These are phyloP conservation scores for Colletotrichum costaricense DNA, from an alignment of 2,329 filamentous ascomycete species.

Conservation along the genomic window DNA sequence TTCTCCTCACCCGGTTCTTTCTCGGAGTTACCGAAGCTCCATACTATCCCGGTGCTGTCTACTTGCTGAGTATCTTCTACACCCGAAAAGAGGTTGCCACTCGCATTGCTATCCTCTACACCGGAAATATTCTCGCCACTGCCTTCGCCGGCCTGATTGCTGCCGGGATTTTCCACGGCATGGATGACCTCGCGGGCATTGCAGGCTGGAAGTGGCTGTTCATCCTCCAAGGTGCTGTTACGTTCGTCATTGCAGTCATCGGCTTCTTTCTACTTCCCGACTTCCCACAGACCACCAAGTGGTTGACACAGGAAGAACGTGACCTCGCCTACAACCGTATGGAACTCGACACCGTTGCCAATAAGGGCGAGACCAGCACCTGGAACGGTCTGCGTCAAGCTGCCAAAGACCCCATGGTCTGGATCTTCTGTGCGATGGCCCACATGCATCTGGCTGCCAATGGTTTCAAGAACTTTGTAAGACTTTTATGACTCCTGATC, in stretches of 20 bases:
- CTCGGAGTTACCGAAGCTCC: slow-evolving; percentile 49
- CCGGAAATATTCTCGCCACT: slow-evolving; percentile 73
- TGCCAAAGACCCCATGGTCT: slow-evolving; percentile 54
- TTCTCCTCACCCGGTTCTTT: slow-evolving; percentile 49
- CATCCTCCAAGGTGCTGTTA: slow-evolving; percentile 52
- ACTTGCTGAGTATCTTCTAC: slow-evolving; percentile 71
- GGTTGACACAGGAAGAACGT: slow-evolving; percentile 38
- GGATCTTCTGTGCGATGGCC: slow-evolving; percentile 60
- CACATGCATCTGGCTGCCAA: slow-evolving; percentile 62
- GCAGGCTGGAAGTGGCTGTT: slow-evolving; percentile 57
- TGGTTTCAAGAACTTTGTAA: slow-evolving; percentile 54
- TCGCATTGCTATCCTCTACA: slow-evolving; percentile 68
- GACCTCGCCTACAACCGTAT: slow-evolving; percentile 38
- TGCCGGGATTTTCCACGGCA: slow-evolving; percentile 69
- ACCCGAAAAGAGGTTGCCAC: slow-evolving; percentile 73
- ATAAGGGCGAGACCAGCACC: slow-evolving; percentile 39
- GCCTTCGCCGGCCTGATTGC: slow-evolving; percentile 76
- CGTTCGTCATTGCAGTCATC: slow-evolving; percentile 40
- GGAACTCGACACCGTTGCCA: slow-evolving; percentile 41
- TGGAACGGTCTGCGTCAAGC: slow-evolving; percentile 47
- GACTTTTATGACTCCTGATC: not conserved
- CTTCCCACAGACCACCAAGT: slow-evolving; percentile 38
- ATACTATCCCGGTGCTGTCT: slow-evolving; percentile 49
- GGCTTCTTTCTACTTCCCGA: slow-evolving; percentile 39
- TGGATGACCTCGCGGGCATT: slow-evolving; percentile 54